Evolutionary conservation across 1,284 basidiomycete genomes (phyloP).

Genomic region (Microbotryum scabiosae): DNA sequence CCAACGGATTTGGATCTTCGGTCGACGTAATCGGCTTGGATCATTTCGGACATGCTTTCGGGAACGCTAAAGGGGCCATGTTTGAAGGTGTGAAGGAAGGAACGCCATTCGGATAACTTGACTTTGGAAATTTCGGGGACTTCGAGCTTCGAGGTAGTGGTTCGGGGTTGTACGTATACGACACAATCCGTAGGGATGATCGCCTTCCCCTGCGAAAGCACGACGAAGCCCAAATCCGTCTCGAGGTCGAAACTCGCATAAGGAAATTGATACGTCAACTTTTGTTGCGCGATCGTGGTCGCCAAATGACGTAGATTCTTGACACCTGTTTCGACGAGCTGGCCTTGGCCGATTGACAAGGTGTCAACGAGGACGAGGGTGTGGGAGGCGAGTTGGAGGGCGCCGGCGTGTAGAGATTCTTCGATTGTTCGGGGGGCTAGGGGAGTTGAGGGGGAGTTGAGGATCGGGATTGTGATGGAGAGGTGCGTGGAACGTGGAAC

Average conservation of each 20-base stretch:
- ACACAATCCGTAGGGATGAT: constrained; percentile 37
- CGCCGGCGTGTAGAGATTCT: constrained; percentile 65
- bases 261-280: constrained; percentile 69
- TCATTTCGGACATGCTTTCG: constrained; percentile 36
- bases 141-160: neutral
- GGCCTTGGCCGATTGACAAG: constrained; percentile 27
- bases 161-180: constrained; percentile 29
- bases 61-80: constrained; percentile 23
- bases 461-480: constrained; percentile 38
- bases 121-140: neutral
- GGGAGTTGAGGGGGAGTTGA: constrained; percentile 49
- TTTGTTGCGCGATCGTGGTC: constrained; percentile 58
- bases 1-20: constrained; percentile 43
- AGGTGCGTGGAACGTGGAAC: constrained; percentile 52
- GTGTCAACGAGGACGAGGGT: constrained; percentile 55
- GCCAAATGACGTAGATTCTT: constrained; percentile 62
- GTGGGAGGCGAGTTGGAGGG: constrained; percentile 61
- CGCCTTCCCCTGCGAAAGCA: constrained; percentile 56
- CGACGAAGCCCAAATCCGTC: constrained; percentile 60
- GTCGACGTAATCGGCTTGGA: constrained; percentile 66
- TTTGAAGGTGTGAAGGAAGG: constrained; percentile 17
- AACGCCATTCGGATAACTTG: constrained; percentile 29
- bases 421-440: constrained; percentile 54
- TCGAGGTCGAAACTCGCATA: constrained; percentile 65
- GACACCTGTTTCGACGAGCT: constrained; percentile 48